Evolutionary conservation across 805 yeast genomes (phyloP), one percentile per base, ranked within the genome.

Genomic region (Kazachstania martiniae): DNA sequence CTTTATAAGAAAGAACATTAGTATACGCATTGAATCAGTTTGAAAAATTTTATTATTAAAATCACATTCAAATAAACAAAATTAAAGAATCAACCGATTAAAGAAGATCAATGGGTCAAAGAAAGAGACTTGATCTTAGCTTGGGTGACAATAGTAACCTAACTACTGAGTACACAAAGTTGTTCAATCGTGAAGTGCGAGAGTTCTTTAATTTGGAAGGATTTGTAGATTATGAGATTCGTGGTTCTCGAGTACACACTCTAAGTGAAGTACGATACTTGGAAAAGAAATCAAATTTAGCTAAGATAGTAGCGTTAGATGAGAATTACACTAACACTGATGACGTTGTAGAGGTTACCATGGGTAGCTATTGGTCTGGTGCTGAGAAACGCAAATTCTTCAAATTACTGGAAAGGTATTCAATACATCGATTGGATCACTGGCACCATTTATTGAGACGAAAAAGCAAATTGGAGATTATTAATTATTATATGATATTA

Each of bases 381-480:
- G 22, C 33, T 7, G 61, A 56, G 34, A 56, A 56, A 34, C 36
- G 49, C n/a, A 23, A 41, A 2, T 56, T 56, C 31, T 56, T 56
- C 38, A 46, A 42, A 23, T 38, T 47, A 25, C 25, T 56, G 3
- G 44, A 51, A 12, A 28, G 61, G 13, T 49, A 43, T 31, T 47
- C 56, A 6, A 54, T 56, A 13, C 59, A 56, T 36, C 34, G 47
- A n/a, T 18, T 56, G 3, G 56, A 51, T 21, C 51, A 47, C 15
- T 56, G 61, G 61, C 28, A 35, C 10, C 21, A 17, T 3, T 24
- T 29, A 10, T 25, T 51, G 2, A 47, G 47, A 2, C 21, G 24
- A 0, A 56, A 54, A 34, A 47, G 55, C 6, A 48, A 44, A 33
- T 39, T 37, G 18, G 61, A 56, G 31, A 51, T 56, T 4, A 17